These are phyloP conservation scores for Axilococcus clingmanii DNA, from an alignment of 139 green algal species.

Conservation along the genomic window DNA sequence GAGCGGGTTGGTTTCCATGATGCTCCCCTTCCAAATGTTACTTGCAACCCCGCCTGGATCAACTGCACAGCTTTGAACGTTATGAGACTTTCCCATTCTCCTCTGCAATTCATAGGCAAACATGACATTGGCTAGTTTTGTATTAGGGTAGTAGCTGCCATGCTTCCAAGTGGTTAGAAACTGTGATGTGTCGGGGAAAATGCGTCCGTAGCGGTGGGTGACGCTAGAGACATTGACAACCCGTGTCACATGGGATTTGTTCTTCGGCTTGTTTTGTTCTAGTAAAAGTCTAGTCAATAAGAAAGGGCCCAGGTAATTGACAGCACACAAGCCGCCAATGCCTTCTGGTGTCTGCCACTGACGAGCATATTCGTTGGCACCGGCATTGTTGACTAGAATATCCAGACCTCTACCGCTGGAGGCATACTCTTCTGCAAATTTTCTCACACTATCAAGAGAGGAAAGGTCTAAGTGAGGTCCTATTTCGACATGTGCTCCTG, in stretches of 20 bases:
- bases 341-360: conserved; percentile 20
- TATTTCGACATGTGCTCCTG: conserved; percentile 18
- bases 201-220: conserved; percentile 27
- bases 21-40: conserved; percentile 50
- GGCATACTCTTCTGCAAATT: conserved; percentile 23
- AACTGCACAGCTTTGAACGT: conserved; percentile 38
- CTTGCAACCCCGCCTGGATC: conserved; percentile 61
- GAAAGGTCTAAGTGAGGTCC: conserved; percentile 25
- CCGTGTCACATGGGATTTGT: conserved; percentile 11
- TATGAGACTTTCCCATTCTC: conserved; percentile 11
- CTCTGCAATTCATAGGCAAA: conserved; percentile 40
- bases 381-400: conserved; percentile 39
- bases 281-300: conserved; percentile 57
- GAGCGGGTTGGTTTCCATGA: conserved; percentile 29
- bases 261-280: conserved; percentile 13
- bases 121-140: conserved; percentile 49
- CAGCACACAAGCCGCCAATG: conserved; percentile 16
- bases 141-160: conserved; percentile 13
- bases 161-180: conserved; percentile 19
- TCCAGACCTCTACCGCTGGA: conserved; percentile 5
- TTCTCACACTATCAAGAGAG: conserved; percentile 15
- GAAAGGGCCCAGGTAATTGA: conserved; percentile 43
- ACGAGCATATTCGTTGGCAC: conserved; percentile 6
- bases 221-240: conserved; percentile 42
- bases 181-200: conserved; percentile 5